Percentiles rank a stretch among this genome's conserved stretches.
Conservation (phyloP, 108 stramenopile genomes). For the Cafeteria roenbergensis region DNA sequence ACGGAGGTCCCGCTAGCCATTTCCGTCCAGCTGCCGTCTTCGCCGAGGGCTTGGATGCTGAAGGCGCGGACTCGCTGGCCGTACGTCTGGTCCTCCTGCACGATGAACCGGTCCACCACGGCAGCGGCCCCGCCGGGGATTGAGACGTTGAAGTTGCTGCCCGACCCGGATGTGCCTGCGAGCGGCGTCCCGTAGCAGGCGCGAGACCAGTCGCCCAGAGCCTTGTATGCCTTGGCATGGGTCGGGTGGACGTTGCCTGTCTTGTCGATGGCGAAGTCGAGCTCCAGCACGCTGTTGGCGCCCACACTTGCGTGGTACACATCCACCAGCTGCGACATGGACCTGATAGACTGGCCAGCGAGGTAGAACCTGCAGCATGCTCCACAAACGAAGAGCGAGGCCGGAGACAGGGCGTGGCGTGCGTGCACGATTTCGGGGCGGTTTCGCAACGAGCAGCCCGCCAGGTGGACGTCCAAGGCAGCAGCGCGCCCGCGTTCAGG, state of each 20-base stretch:
- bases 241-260: neutral
- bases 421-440: too few relatives aligned
- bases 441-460: too few relatives aligned
- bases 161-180: neutral
- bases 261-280: slow-evolving; percentile 3
- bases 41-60: neutral
- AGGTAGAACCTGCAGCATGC: too few relatives aligned
- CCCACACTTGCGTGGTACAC: neutral
- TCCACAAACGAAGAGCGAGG: too few relatives aligned
- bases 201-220: neutral
- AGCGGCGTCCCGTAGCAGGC: neutral
- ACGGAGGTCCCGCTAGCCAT: neutral
- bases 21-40: neutral
- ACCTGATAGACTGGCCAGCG: neutral
- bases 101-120: neutral
- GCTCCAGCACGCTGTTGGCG: neutral
- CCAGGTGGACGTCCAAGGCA: too few relatives aligned
- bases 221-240: neutral
- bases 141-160: neutral
- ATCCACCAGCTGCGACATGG: neutral
- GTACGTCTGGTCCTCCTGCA: neutral
- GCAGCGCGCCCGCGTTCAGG: too few relatives aligned
- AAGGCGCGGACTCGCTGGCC: neutral
- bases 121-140: neutral
- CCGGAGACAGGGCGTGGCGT: too few relatives aligned